phyloP scores from a whole-genome alignment of 73 alveolate genomes.

The Paramecium tetraurelia region DNA sequence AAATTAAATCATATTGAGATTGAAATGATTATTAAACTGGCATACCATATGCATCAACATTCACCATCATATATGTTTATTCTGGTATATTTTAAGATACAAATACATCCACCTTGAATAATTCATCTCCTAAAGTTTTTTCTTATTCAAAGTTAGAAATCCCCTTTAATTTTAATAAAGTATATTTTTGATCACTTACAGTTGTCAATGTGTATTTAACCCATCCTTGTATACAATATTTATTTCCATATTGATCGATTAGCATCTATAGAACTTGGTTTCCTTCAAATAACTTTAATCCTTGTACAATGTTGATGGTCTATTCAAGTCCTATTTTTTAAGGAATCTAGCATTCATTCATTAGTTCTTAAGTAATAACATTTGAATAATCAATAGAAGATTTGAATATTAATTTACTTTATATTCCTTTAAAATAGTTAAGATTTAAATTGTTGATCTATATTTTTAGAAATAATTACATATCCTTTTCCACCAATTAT shows the following conservation, averaged over 20 bases:
- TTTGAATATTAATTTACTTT: background rate
- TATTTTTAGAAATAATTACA: background rate
- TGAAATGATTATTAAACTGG: background rate
- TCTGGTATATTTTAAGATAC: background rate
- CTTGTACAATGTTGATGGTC: background rate
- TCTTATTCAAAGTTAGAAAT: background rate
- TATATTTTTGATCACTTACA: background rate
- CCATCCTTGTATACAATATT: background rate
- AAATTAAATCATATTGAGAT: background rate
- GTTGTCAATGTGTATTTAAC: background rate
- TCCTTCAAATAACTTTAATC: background rate
- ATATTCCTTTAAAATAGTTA: background rate
- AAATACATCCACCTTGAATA: background rate
- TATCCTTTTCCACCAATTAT: background rate
- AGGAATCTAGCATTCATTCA: background rate
- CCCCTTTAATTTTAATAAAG: background rate
- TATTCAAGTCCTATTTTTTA: background rate
- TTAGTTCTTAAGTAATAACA: background rate
- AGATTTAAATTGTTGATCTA: background rate
- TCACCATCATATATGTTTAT: background rate
- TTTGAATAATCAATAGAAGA: background rate
- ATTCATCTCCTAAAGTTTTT: background rate
- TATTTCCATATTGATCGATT: background rate
- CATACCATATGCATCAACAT: background rate
- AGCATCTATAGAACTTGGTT: background rate